Percentiles rank a stretch among this genome's conserved stretches.
Conservation (phyloP, 2,329 filamentous ascomycete genomes). For the Sporothrix schenckii region DNA sequence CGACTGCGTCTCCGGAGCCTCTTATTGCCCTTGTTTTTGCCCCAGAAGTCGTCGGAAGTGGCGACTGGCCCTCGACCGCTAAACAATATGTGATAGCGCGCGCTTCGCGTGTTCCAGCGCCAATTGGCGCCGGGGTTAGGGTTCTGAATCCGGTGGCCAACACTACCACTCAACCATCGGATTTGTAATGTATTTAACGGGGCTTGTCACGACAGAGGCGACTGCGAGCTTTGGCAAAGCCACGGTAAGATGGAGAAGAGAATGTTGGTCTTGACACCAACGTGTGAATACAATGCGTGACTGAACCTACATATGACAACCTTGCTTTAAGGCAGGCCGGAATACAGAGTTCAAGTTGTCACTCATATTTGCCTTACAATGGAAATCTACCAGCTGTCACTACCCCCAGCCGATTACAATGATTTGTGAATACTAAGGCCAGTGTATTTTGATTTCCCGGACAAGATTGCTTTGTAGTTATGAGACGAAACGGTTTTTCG, state of each 20-base stretch:
- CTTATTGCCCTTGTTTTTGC: neutral
- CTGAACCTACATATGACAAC: neutral
- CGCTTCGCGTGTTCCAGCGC: slow-evolving; percentile 14
- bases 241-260: neutral
- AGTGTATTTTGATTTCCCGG: no score
- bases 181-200: slow-evolving; percentile 19
- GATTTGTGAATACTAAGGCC: no score
- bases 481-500: neutral
- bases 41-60: slow-evolving; percentile 3
- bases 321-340: neutral
- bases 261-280: no score
- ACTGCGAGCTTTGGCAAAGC: no score
- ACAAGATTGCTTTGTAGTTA: neutral
- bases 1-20: neutral
- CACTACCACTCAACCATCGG: no score
- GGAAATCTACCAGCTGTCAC: neutral
- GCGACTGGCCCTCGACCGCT: neutral
- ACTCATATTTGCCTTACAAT: neutral
- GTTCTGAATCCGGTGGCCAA: slow-evolving; percentile 1
- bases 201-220: slow-evolving; percentile 8
- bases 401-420: neutral
- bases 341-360: neutral
- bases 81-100: neutral
- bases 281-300: neutral
- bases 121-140: slow-evolving; percentile 23